Evolutionary conservation across 2,329 filamentous ascomycete genomes (phyloP).

Genomic region (Didymella arachidicola): DNA sequence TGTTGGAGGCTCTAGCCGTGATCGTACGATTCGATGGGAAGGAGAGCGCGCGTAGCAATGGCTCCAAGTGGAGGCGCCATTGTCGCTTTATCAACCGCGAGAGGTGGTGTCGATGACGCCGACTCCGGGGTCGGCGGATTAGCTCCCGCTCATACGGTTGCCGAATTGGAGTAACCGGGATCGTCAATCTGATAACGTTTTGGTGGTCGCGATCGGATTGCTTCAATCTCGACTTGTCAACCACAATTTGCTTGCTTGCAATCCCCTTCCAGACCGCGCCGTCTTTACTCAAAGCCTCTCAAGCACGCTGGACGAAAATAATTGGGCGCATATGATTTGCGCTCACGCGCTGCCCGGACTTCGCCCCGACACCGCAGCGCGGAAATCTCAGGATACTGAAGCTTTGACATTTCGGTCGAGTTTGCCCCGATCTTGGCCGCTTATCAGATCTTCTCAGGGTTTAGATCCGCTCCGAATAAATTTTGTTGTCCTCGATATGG

Average conservation of each 20-base stretch:
- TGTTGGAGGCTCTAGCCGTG: background rate
- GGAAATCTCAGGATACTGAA: background rate
- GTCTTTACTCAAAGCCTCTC: background rate
- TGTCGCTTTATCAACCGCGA: constrained; percentile 12
- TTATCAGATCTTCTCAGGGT: constrained; percentile 8
- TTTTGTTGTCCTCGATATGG: background rate
- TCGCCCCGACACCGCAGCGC: constrained; percentile 2
- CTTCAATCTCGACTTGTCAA: background rate
- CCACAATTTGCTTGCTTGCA: background rate
- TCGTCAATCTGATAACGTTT: constrained; percentile 12
- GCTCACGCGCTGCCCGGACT: background rate
- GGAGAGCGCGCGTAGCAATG: background rate
- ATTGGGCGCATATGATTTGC: background rate
- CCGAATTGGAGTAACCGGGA: constrained; percentile 8
- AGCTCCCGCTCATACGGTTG: constrained; percentile 17
- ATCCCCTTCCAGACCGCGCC: background rate
- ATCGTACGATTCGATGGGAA: background rate
- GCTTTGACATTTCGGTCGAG: constrained; percentile 11
- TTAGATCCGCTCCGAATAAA: background rate
- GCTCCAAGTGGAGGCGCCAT: constrained; percentile 5
- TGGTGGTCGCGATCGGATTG: background rate
- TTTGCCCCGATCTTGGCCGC: constrained; percentile 11
- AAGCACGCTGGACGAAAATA: background rate
- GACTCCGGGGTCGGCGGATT: constrained; percentile 16
- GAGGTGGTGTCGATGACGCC: constrained; percentile 20